A percentile compares a stretch with the other conserved stretches of the same genome.
phyloP scores from a whole-genome alignment of 345 rosid species.

The Populus pruinosa region DNA sequence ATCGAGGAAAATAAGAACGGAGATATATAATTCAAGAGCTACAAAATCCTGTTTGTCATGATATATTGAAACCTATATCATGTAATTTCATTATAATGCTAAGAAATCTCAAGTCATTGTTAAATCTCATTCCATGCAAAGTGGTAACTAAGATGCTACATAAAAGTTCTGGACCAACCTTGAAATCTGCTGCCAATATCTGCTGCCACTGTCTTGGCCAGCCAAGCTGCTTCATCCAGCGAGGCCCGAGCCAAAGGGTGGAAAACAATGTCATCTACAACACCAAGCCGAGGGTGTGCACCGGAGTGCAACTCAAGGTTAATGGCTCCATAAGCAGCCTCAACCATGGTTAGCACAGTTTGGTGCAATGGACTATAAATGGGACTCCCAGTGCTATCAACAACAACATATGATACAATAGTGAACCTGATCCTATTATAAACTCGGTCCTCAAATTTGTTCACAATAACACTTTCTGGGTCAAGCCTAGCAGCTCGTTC shows the following conservation, averaged over 20 bases:
- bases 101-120: too few species aligned
- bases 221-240: constrained; percentile 60
- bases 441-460: constrained; percentile 49
- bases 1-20: background rate
- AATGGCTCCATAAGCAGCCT: constrained; percentile 45
- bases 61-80: too few species aligned
- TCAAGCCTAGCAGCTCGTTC: constrained; percentile 40
- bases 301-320: constrained; percentile 55
- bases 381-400: constrained; percentile 36
- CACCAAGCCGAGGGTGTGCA: constrained; percentile 59
- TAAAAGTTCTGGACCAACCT: constrained; percentile 24
- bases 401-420: constrained; percentile 48
- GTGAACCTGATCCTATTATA: constrained; percentile 54
- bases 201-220: constrained; percentile 51
- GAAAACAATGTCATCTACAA: constrained; percentile 51
- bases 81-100: too few species aligned
- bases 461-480: constrained; percentile 41
- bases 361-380: constrained; percentile 56
- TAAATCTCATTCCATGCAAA: too few species aligned
- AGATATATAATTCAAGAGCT: background rate
- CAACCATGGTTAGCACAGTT: constrained; percentile 47
- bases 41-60: too few species aligned
- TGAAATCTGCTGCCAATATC: constrained; percentile 49
- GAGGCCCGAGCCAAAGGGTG: constrained; percentile 57
- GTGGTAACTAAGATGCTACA: background rate